Evolutionary conservation across 2,329 filamentous ascomycete genomes (phyloP), one percentile per base, ranked within the genome.

Genomic region (Emergomyces orientalis): DNA sequence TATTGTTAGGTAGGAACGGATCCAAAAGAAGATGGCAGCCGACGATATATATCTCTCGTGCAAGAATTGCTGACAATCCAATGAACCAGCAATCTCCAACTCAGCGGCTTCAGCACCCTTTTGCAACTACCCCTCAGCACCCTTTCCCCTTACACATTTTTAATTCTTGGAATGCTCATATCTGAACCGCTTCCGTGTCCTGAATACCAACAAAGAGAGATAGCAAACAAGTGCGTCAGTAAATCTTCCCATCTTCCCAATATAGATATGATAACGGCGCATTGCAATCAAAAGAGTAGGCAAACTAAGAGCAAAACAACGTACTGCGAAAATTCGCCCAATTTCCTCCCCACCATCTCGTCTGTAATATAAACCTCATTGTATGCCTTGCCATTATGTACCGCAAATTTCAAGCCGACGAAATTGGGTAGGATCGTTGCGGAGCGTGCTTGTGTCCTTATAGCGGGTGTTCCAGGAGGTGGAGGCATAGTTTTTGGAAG

Each of bases 271-370:
- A 14, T 30, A 61, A 64, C 17, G n/a, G 25, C 34, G 22, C 27
- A 59, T 13, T 41, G 13, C 14, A 62, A 13, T n/a, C 6, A 41
- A 52, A 56, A 43, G 22, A 22, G 9, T 4, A 4, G 4, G 32
- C 7, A 39, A 47, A 61, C 22, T 45, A 61, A 55, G 37, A 63
- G 51, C 1, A 47, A 56, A 58, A 52, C 52, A 59, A 85, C 90
- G 72, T 84, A 96, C 91, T 85, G 81, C 66, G 91, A 87, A 75
- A 96, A 97, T 78, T 97, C 92, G 70, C 92, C 92, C 69, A 97
- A 82, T 79, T 96, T 97, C 77, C 94, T 89, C 61, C 92, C 92
- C 59, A 97, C 92, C 92, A 97, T 97, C 72, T 96, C 90, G 75
- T 96, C 92, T 19, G 91, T 96, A 66, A 97, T 89, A 67, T 82